phyloP scores from a whole-genome alignment of 768 basidiomycete species.

The button mushroom (Agaricus bisporus) region DNA sequence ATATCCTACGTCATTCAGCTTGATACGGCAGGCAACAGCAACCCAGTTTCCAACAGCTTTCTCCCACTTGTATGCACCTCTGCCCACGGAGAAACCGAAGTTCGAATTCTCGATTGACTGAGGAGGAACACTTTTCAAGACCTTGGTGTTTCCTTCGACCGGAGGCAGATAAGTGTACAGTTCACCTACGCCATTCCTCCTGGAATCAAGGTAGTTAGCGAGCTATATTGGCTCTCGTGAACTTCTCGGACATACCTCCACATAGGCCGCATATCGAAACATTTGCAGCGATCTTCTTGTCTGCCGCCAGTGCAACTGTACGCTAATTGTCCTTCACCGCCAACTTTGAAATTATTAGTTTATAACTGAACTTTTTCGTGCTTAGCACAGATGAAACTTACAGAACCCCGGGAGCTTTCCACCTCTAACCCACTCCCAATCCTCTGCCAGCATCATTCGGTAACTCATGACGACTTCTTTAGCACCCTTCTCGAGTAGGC shows the following conservation, averaged over 20 bases:
- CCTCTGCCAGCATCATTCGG: constrained; percentile 55
- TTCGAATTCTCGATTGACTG: constrained; percentile 43
- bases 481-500: constrained; percentile 29
- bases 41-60: constrained; percentile 53
- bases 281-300: constrained; percentile 52
- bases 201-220: constrained; percentile 16
- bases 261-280: constrained; percentile 70
- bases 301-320: constrained; percentile 69
- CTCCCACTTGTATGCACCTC: constrained; percentile 53
- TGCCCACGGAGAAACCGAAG: constrained; percentile 63
- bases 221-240: constrained; percentile 7
- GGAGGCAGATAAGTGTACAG: constrained; percentile 66
- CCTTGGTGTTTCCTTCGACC: constrained; percentile 33
- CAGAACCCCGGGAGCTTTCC: constrained; percentile 74
- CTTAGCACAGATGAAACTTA: constrained; percentile 25
- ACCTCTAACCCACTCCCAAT: constrained; percentile 66
- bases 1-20: constrained; percentile 54
- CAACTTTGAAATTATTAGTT: constrained; percentile 29
- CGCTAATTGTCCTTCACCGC: constrained; percentile 49
- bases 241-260: constrained; percentile 43
- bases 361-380: neutral
- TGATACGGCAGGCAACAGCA: constrained; percentile 58
- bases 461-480: constrained; percentile 60
- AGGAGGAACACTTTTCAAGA: constrained; percentile 43
- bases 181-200: constrained; percentile 50